phyloP scores from a whole-genome alignment of 169 alveolate species.

The Perkinsus olseni region DNA sequence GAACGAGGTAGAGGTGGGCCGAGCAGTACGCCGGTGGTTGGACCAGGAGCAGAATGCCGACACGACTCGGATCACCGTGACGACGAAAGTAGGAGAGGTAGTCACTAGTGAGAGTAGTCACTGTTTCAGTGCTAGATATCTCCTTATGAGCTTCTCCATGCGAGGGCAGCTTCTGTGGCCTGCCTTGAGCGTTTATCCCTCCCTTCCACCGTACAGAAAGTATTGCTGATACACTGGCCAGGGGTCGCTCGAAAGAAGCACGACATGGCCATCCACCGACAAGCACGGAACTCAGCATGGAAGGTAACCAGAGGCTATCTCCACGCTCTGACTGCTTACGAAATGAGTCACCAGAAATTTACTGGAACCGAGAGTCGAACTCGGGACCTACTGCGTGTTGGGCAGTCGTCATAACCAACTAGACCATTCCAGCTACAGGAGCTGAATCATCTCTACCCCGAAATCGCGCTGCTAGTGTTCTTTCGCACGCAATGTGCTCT shows the following conservation, averaged over 20 bases:
- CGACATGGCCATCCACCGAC: neutral
- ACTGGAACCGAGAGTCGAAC: too few relatives aligned
- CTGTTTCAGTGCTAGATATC: neutral
- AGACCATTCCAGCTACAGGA: too few relatives aligned
- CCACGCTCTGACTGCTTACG: too few relatives aligned
- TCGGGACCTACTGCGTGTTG: too few relatives aligned
- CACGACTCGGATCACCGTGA: neutral
- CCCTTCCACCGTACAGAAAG: neutral
- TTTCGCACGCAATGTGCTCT: too few relatives aligned
- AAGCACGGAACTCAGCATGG: neutral
- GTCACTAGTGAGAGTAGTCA: too few relatives aligned
- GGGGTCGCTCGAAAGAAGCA: neutral
- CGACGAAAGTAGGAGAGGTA: neutral
- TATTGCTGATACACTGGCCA: neutral
- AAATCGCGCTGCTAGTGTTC: too few relatives aligned
- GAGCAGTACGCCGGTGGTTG: neutral
- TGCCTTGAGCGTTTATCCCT: neutral
- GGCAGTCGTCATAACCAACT: too few relatives aligned
- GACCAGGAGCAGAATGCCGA: neutral
- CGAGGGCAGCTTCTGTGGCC: neutral
- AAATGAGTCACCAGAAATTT: too few relatives aligned
- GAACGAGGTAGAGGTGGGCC: neutral
- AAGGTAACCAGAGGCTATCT: neutral
- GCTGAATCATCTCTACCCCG: too few relatives aligned
- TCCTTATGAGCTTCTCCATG: neutral